phyloP scores from a whole-genome alignment of 73 alveolate species.

The Symbiodinium natans region DNA sequence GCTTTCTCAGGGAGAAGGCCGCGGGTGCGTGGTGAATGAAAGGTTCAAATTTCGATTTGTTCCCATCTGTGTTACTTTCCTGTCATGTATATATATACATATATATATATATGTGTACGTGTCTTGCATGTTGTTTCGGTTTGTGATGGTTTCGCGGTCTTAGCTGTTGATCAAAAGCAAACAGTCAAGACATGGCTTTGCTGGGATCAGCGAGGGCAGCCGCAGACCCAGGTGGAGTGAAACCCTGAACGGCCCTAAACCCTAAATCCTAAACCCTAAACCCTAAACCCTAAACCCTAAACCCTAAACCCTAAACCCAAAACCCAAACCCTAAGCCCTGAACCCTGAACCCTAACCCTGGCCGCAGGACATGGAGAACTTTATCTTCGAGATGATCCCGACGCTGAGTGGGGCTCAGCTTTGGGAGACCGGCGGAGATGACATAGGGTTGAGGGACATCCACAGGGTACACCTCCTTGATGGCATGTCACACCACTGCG shows the following conservation, averaged over 20 bases:
- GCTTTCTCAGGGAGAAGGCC: slow-evolving; percentile 94
- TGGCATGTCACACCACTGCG: no score
- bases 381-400: slow-evolving; percentile 98
- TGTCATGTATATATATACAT: neutral
- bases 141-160: neutral
- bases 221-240: no score
- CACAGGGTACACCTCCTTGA: no score
- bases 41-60: no score
- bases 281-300: neutral
- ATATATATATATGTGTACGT: neutral
- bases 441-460: no score
- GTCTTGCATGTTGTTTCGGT: neutral
- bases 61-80: neutral
- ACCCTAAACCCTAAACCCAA: neutral
- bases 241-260: no score
- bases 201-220: no score
- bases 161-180: neutral
- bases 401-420: slow-evolving; percentile 97
- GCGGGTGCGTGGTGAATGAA: no score
- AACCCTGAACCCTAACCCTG: neutral
- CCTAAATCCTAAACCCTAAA: no score
- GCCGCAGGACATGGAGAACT: slow-evolving; percentile 98
- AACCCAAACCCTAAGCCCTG: neutral
- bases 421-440: neutral
- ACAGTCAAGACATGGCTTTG: neutral